These are phyloP conservation scores for Kwoniella shandongensis DNA, from an alignment of 768 basidiomycete species.

Conservation along the genomic window DNA sequence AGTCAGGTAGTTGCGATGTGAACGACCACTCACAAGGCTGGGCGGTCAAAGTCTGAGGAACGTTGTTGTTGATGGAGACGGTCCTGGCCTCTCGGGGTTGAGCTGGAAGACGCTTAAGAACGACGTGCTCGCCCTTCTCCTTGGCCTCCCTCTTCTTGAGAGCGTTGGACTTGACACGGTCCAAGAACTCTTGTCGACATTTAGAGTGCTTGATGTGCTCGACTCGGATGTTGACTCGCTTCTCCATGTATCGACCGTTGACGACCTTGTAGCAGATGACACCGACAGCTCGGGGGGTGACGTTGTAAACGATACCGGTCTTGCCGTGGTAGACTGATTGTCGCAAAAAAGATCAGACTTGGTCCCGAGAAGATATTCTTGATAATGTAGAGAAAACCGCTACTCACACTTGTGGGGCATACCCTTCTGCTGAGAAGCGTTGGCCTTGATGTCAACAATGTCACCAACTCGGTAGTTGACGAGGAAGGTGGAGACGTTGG, in stretches of 20 bases:
- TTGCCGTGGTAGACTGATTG: conserved; percentile 66
- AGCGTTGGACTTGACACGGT: conserved; percentile 90
- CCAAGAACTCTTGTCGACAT: conserved; percentile 96
- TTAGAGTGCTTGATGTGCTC: conserved; percentile 96
- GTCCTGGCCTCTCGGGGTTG: conserved; percentile 76
- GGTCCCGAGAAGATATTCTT: too few relatives aligned
- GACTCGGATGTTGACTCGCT: conserved; percentile 96
- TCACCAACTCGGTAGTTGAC: conserved; percentile 92
- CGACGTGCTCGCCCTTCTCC: conserved; percentile 85
- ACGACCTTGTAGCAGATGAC: conserved; percentile 98
- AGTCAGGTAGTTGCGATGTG: not conserved
- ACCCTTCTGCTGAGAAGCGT: conserved; percentile 98
- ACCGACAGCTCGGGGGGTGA: conserved; percentile 89
- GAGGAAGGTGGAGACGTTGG: conserved; percentile 89
- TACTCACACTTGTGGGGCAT: conserved; percentile 98
- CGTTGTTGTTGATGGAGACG: conserved; percentile 71
- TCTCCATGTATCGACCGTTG: conserved; percentile 98
- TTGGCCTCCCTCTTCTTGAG: conserved; percentile 78
- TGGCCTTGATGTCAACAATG: conserved; percentile 99
- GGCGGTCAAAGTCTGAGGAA: conserved; percentile 88
- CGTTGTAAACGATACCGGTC: conserved; percentile 98
- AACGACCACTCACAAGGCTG: conserved; percentile 60
- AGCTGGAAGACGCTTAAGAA: conserved; percentile 79
- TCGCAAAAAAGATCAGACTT: not conserved
- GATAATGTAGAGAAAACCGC: not conserved